Evolutionary conservation across 2,329 filamentous ascomycete species (phyloP), one percentile per base, ranked within the genome.

Genomic region (Emergomyces orientalis): DNA sequence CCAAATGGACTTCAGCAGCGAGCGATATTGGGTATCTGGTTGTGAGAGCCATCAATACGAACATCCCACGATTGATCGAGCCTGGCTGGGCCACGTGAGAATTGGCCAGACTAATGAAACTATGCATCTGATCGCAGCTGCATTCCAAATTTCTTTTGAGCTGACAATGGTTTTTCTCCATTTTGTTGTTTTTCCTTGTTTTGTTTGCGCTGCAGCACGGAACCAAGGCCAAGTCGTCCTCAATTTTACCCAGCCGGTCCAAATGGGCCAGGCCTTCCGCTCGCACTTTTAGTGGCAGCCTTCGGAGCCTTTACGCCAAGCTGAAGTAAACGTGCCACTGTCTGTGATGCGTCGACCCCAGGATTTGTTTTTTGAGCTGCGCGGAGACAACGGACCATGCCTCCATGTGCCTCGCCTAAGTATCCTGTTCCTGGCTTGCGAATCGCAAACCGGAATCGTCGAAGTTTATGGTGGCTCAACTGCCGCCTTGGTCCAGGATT

Each of bases 351-450:
- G 25, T 34, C 27, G 37, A 60, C 34, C 27, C 61, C 61, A 13
- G 41, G 39, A 30, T 54, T 34, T 37, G 34, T 37, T 37, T 37
- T 54, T 51, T 22, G 34, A 54, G 45, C 17, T 32, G 41, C 25
- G 41, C 41, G 57, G 41, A 34, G 57, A n/a, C 41, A 34, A 22
- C 34, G n/a, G 34, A 17, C 11, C 4, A 41, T 39, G 19, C 13
- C 4, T 39, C 6, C 34, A 43, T 34, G n/a, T 22, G 2, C 34
- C 51, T 63, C 61, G 61, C 63, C 61, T 63, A 61, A 63, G 41
- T 59, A 27, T 63, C 61, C 61, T 63, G 58, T 64, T 64, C 61
- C 61, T 63, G 55, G 11, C 51, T 39, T 39, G 17, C 55, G n/a
- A 59, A 30, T 43, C 41, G 41, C 1, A 25, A 39, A 39, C 32